Evolutionary conservation across 179 eudicot species (phyloP), one percentile per base, ranked within the genome.

Genomic region (Spinacia oleracea): DNA sequence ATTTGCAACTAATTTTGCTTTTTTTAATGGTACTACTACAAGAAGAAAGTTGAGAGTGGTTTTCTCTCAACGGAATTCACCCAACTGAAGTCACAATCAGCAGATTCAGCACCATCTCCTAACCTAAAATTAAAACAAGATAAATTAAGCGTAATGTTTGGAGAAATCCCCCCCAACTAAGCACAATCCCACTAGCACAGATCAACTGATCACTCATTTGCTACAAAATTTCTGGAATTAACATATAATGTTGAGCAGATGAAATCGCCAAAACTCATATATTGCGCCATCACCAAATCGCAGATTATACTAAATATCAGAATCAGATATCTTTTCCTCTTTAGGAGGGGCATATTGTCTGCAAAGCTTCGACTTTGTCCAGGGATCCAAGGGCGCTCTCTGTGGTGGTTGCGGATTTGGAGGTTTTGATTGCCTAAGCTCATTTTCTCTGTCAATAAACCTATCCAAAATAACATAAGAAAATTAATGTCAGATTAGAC

Each of bases 401-500:
- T 86, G 97, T 1, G 92, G 92, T 25, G 90, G 97, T 81, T 89
- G 98, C 31, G 98, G 93, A 72, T 83, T 68, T 10, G 98, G 84
- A 23, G 98, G 98, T 81, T 93, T 93, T 15, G 98, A 82, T 85
- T 89, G 97, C 85, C 98, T 93, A 40, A 95, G 95, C 81, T 95
- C 98, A 64, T 93, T 91, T 72, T 95, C 97, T 84, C 97, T 90
- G 79, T 95, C 97, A 38, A 90, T 83, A 80, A 90, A 95, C 91
- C 98, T 95, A 89, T 80, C 42, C 63, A 35, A 34, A 27, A 71
- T 62, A 27, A 29, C 53, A 43, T 29, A 60, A 7, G 35, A 21
- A 0, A 56, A 16, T 20, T 11, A 16, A 59, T 38, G 59, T 77
- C 46, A 78, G 68, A 3, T 51, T 27, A 3, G 9, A 1, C 25